These are phyloP conservation scores for Musa troglodytarum DNA, from an alignment of 176 grass and related monocot species.

Conservation along the genomic window DNA sequence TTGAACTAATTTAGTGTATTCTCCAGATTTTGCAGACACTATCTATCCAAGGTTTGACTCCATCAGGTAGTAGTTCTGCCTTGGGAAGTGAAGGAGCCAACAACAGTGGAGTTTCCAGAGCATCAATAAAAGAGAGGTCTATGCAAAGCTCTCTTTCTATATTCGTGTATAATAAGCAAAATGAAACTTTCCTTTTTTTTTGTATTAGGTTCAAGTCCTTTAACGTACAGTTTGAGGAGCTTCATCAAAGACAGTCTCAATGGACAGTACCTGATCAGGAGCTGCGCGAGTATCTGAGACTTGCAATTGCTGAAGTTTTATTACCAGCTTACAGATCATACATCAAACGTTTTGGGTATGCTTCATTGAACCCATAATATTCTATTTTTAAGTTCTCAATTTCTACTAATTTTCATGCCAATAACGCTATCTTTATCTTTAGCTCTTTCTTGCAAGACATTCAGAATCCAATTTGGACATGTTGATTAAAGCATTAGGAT, in stretches of 20 bases:
- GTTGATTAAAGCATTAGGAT: no score
- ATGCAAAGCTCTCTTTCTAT: not conserved
- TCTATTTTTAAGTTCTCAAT: not conserved
- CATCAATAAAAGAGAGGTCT: constrained; percentile 77
- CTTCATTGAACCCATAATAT: not conserved
- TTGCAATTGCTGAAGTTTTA: constrained; percentile 84
- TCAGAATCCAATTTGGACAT: no score
- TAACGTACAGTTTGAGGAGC: constrained; percentile 74
- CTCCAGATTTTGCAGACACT: constrained; percentile 66
- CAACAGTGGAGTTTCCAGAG: constrained; percentile 70
- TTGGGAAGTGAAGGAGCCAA: constrained; percentile 55
- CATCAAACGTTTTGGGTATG: constrained; percentile 84
- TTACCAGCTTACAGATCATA: constrained; percentile 89
- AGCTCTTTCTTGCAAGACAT: no score
- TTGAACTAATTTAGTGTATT: not conserved
- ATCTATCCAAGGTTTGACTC: constrained; percentile 59
- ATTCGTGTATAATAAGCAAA: not conserved
- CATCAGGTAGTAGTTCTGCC: constrained; percentile 57
- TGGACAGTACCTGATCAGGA: constrained; percentile 92
- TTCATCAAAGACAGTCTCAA: constrained; percentile 77
- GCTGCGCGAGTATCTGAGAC: constrained; percentile 62
- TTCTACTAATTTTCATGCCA: no score
- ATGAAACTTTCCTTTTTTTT: not conserved
- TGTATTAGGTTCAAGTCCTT: constrained; percentile 72
- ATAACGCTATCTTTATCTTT: no score